Evolutionary conservation across 345 rosid species (phyloP), one percentile per base, ranked within the genome.

Genomic region (Salix arbutifolia): DNA sequence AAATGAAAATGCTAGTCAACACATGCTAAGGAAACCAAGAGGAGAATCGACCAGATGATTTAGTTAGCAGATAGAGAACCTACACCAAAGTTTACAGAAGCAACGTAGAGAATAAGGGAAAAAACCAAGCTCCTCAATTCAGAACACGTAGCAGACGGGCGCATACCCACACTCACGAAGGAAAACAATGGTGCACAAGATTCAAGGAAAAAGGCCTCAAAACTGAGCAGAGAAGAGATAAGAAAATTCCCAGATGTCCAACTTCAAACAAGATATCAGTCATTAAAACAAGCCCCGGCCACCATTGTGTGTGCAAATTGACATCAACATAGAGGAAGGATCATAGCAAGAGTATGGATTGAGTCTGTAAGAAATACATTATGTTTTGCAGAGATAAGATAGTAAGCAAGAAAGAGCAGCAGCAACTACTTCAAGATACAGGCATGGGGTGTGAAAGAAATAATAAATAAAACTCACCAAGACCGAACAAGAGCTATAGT

Each of bases 381-480:
- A 46, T 16, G 18, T 46, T 46, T 46, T 46, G 52, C 18, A 46
- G 52, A 46, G 46, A 42, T 42, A 42, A 42, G 46, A 42, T 42
- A 42, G 46, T 42, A 11, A 42, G 11, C 14, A 42, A 42, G 46
- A 11, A 10, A 42, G 46, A 14, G 52, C 52, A 46, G 52, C 16
- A 46, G 18, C 37, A 35, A 35, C 52, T 46, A 46, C 52, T 46
- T 46, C 52, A 46, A 4, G 13, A 42, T 42, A 14, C 17, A 46
- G 52, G 14, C 14, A 44, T 0, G 14, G 50, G 50, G 52, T 46
- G 52, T 46, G 17, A 4, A 46, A 13, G 52, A 46, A 46, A 50
- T 9, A 48, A 4, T 44, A 30, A n/a, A 42, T 42, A 42, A 77
- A 77, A 87, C 94, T 87, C 82, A 92, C 97, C 82, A 76, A 67